Evolutionary conservation across 2,329 filamentous ascomycete genomes (phyloP).

Genomic region (Gliomastix tumulicola): DNA sequence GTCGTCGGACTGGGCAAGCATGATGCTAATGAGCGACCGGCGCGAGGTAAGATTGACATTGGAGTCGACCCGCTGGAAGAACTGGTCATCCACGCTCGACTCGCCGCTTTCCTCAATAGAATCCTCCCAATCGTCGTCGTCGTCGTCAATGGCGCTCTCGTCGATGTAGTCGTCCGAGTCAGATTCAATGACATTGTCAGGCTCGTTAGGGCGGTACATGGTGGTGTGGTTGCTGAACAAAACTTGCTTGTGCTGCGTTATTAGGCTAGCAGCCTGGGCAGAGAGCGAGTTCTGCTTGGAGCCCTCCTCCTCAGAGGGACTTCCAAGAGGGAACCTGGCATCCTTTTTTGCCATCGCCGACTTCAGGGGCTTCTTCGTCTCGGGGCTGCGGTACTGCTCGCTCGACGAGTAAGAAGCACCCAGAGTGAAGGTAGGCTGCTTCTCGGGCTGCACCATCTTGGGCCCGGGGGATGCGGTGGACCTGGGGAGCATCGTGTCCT

Average conservation of each 20-base stretch:
- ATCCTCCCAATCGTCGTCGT: constrained; percentile 53
- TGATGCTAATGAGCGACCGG: constrained; percentile 81
- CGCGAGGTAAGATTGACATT: constrained; percentile 76
- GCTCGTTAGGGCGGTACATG: constrained; percentile 58
- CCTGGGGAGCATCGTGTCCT: constrained; percentile 43
- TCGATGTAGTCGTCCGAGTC: constrained; percentile 65
- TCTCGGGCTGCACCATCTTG: constrained; percentile 66
- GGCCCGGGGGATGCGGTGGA: too few relatives aligned
- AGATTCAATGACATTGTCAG: constrained; percentile 46
- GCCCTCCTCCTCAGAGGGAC: constrained; percentile 69
- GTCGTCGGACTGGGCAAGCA: constrained; percentile 68
- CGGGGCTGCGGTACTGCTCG: constrained; percentile 41
- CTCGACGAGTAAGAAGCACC: constrained; percentile 76
- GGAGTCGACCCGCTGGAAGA: constrained; percentile 90
- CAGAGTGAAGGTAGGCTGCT: constrained; percentile 58
- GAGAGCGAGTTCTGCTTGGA: constrained; percentile 56
- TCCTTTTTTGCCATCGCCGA: too few relatives aligned
- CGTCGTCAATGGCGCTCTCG: constrained; percentile 74
- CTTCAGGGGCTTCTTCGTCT: constrained; percentile 28
- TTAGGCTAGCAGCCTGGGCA: too few relatives aligned
- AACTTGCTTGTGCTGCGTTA: constrained; percentile 66
- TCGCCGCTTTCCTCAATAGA: constrained; percentile 76
- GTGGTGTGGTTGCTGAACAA: constrained; percentile 76
- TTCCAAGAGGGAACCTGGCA: constrained; percentile 49
- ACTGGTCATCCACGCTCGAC: constrained; percentile 72